Base-by-base conservation (phyloP, 495 filamentous ascomycete species). In the Xylaria flabelliformis region DNA sequence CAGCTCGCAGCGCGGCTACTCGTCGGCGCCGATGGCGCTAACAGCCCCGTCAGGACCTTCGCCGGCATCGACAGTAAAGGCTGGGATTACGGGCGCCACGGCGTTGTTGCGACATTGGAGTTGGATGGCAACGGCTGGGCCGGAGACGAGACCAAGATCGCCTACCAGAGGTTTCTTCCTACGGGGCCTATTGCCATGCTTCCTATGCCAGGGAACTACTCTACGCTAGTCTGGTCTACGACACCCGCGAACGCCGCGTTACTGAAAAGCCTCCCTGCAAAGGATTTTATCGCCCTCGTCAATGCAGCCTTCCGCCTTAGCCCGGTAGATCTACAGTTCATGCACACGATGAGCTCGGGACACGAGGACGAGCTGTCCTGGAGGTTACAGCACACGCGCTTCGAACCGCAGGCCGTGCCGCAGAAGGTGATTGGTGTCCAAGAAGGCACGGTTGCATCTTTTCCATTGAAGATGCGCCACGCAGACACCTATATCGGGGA, bases 141-240 rank as follows among this genome's bases (percentile, higher is more conserved):
- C 44, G 85, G 82, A n/a, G 79, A 84, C 8, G 85, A 83, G 29
- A 81, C 77, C 68, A 92, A 91, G 73, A 93, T 89, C 62, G 96
- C 96, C 36, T 99, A 97, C 80, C 96, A 99, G 83, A 89, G 96
- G 44, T 99, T 99, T 82, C 87, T 99, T 24, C 96, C 96, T 2
- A 91, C 93, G 0, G 96, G 96, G 0, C 95, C 96, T 0, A 89
- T 98, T 58, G 96, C 96, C 7, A 88, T 98, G 74, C 88, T 99
- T 2, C 95, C 96, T 10, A 84, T 98, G 1, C 96, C 96, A 4
- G 91, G 91, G 19, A 91, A 93, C 73, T 88, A 88, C 74, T 89
- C 94, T 5, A 93, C 94, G 0, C 85, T 99, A 0, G 96, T 99
- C 42, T 99, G 96, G 96, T 95, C 93, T 0, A 97, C 96, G 4